These are phyloP conservation scores for Trichoderma cornu-damae DNA, from an alignment of 2,329 filamentous ascomycete species.

Conservation along the genomic window DNA sequence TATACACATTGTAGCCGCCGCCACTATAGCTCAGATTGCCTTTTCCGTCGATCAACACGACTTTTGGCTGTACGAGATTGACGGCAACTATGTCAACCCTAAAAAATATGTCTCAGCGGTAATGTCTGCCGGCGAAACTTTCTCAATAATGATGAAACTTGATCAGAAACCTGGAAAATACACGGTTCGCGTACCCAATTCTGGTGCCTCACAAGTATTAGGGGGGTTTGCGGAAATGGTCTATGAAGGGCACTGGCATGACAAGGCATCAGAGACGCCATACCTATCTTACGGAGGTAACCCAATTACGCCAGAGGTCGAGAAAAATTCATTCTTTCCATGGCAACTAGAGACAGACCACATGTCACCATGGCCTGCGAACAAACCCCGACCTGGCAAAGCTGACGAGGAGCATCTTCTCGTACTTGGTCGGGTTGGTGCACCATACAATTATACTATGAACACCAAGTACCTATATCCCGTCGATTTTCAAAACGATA, in stretches of 20 bases:
- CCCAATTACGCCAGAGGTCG: neutral
- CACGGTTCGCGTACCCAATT: slow-evolving; percentile 50
- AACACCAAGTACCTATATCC: slow-evolving; percentile 41
- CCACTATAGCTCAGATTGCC: slow-evolving; percentile 41
- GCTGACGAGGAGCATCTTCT: slow-evolving; percentile 45
- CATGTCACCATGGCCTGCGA: slow-evolving; percentile 42
- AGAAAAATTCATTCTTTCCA: slow-evolving; percentile 37
- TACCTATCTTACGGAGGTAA: slow-evolving; percentile 35
- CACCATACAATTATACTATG: slow-evolving; percentile 50
- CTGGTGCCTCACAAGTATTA: slow-evolving; percentile 50
- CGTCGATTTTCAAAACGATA: slow-evolving; percentile 32
- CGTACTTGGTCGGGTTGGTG: slow-evolving; percentile 37
- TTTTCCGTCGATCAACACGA: slow-evolving; percentile 49
- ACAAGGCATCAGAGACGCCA: slow-evolving; percentile 22
- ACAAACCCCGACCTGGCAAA: slow-evolving; percentile 36
- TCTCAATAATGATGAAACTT: slow-evolving; percentile 44
- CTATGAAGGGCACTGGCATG: neutral
- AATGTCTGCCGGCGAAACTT: slow-evolving; percentile 49
- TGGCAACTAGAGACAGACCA: slow-evolving; percentile 25
- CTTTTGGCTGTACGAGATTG: slow-evolving; percentile 50
- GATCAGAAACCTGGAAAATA: slow-evolving; percentile 46
- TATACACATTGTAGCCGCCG: slow-evolving; percentile 49
- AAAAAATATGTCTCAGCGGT: slow-evolving; percentile 43
- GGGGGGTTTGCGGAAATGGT: slow-evolving; percentile 38
- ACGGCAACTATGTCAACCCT: slow-evolving; percentile 51